These are phyloP conservation scores for Streptanthus diversifolius DNA, from an alignment of 345 rosid species.

Conservation along the genomic window DNA sequence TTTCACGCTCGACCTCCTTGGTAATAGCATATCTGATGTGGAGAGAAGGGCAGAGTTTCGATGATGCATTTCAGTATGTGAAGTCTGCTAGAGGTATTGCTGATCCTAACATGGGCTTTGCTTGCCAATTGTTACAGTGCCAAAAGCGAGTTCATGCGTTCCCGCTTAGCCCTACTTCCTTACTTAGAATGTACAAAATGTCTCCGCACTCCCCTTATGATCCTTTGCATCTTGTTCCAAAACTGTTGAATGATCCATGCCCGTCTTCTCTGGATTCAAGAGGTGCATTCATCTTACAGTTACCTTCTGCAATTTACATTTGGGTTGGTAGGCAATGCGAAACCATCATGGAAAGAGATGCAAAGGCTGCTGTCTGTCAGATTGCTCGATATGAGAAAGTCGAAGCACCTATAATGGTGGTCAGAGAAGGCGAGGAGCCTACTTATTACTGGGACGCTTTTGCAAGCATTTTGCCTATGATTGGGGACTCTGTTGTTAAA, in stretches of 20 bases:
- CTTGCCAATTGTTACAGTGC: conserved; percentile 96
- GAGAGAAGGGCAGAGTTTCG: conserved; percentile 99
- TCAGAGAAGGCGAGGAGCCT: conserved; percentile 94
- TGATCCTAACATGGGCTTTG: conserved; percentile 99
- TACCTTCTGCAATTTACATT: conserved; percentile 77
- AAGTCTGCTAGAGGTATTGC: conserved; percentile 97
- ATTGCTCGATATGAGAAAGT: conserved; percentile 92
- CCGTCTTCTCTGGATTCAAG: conserved; percentile 85
- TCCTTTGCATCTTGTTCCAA: conserved; percentile 97
- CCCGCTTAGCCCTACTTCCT: conserved; percentile 96
- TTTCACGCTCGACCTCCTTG: conserved; percentile 95
- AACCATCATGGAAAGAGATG: conserved; percentile 91
- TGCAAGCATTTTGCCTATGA: conserved; percentile 61
- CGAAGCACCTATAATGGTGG: conserved; percentile 55
- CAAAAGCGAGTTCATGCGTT: conserved; percentile 97
- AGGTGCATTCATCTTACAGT: conserved; percentile 90
- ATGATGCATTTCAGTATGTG: conserved; percentile 95
- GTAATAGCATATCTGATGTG: conserved; percentile 98
- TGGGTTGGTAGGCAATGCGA: conserved; percentile 94
- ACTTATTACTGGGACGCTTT: conserved; percentile 83
- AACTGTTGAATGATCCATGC: conserved; percentile 83
- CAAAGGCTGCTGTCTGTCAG: conserved; percentile 92
- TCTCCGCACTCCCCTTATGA: conserved; percentile 97
- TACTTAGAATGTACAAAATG: conserved; percentile 85
- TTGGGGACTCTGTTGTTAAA: conserved; percentile 44